phyloP scores from a whole-genome alignment of 108 stramenopile genomes.

The Nitzschia sp. region DNA sequence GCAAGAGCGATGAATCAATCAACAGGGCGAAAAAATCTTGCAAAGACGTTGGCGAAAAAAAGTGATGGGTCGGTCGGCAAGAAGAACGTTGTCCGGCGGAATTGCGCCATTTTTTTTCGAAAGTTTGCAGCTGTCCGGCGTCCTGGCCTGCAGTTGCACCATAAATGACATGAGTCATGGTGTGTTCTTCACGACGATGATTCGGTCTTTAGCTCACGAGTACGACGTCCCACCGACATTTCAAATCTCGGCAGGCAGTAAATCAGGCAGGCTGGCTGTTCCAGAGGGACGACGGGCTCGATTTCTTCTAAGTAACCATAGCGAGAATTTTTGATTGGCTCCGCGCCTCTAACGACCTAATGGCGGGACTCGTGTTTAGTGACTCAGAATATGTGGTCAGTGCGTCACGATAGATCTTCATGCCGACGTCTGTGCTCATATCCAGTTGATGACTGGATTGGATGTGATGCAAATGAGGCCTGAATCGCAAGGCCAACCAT shows the following conservation, averaged over 20 bases:
- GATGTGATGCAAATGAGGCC: no score
- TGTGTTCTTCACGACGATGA: no score
- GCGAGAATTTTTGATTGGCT: no score
- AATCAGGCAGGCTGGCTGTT: background rate
- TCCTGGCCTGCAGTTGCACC: background rate
- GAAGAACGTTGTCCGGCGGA: background rate
- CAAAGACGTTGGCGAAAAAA: slow-evolving; percentile 2
- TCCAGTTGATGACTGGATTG: no score
- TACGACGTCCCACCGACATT: background rate
- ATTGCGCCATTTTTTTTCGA: background rate
- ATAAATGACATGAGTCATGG: background rate
- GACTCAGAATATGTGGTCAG: no score
- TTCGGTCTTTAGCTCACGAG: background rate
- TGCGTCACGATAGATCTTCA: no score
- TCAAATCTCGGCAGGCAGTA: background rate
- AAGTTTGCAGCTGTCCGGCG: background rate
- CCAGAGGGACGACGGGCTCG: background rate
- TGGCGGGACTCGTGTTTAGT: no score
- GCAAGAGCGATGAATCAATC: background rate
- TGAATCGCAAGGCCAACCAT: no score
- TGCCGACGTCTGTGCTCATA: no score
- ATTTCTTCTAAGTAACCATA: no score
- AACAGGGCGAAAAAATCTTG: background rate
- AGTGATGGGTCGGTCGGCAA: slow-evolving; percentile 1
- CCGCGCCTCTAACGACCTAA: no score